Evolutionary conservation across 306 rosid genomes (phyloP), one percentile per base, ranked within the genome.

Genomic region (Rubus idaeus): DNA sequence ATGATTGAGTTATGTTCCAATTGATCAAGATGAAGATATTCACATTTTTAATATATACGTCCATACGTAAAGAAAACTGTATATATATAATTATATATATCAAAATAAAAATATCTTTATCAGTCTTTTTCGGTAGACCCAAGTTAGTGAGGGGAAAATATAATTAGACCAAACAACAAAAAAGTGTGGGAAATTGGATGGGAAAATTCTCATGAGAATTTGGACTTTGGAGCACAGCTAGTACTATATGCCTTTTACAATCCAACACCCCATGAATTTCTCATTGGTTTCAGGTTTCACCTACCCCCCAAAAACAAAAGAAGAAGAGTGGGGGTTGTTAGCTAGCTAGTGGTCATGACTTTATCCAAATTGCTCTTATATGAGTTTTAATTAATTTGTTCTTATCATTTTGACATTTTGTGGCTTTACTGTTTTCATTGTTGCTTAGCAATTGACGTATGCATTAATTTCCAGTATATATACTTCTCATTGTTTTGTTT

Each of bases 271-370:
- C 64, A 46, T 16, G 9, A 65, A 66, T 66, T 45, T 67, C 75
- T 47, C 39, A 3, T 47, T 46, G 61, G 52, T 13, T 51, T 81
- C 76, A 81, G 61, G 52, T 13, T 51, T 81, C 76, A 81, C 80
- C 80, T 52, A 70, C 77, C 80, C 71, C 80, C 10, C 67, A 16
- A 73, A 60, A 44, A 76, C 58, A 56, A 18, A 49, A 60, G 18
- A 23, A 30, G 18, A 26, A 26, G 66, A 5, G 69, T 20, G 42
- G 80, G 53, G 76, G 79, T 57, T 75, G 83, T 76, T 62, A 35
- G 67, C 20, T 35, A 2, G 20, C 67, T 75, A 30, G 61, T 10
- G 69, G 26, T 68, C 68, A 42, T 62, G 80, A 70, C 76, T 26
- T 70, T 44, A 42, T 61, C 18, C 49, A 70, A 41, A 40, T 12